A percentile compares a stretch with the other conserved stretches of the same genome.
These are phyloP conservation scores for Babjeviella inositovora DNA, from an alignment of 805 yeast species.

Conservation along the genomic window DNA sequence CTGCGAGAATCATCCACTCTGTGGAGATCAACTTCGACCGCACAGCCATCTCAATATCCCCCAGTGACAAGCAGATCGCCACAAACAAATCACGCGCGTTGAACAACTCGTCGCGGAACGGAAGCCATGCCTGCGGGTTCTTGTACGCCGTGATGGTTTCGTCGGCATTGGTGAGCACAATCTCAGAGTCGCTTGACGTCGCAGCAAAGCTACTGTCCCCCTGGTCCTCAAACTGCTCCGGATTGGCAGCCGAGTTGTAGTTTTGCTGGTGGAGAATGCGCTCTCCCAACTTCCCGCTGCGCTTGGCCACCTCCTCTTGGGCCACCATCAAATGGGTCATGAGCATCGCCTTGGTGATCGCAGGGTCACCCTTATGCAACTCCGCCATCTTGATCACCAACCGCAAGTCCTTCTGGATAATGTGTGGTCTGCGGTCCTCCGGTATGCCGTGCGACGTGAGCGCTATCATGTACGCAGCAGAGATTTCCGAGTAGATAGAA, in stretches of 20 bases:
- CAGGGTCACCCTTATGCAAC: slow-evolving; percentile 26
- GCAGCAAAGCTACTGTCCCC: too few relatives aligned
- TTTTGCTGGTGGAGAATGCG: too few relatives aligned
- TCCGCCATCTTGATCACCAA: slow-evolving; percentile 56
- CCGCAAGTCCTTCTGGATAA: slow-evolving; percentile 56
- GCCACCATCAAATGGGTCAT: slow-evolving; percentile 51
- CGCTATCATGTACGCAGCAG: slow-evolving; percentile 38
- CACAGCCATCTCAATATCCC: slow-evolving; percentile 49
- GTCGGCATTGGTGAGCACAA: too few relatives aligned
- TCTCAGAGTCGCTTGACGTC: too few relatives aligned
- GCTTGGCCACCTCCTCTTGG: slow-evolving; percentile 37
- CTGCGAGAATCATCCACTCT: slow-evolving; percentile 61
- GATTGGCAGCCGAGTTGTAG: too few relatives aligned
- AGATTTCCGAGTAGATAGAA: slow-evolving; percentile 49
- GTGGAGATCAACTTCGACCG: slow-evolving; percentile 46
- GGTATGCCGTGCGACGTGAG: slow-evolving; percentile 23
- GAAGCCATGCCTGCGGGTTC: slow-evolving; percentile 45
- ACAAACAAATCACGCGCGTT: slow-evolving; percentile 63
- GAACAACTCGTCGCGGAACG: slow-evolving; percentile 65
- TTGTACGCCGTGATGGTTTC: slow-evolving; percentile 5
- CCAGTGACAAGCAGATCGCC: slow-evolving; percentile 51
- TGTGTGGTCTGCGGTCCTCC: slow-evolving; percentile 28
- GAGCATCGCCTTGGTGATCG: slow-evolving; percentile 36
- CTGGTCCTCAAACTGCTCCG: too few relatives aligned
- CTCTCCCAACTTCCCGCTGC: not conserved